Percentiles rank a stretch among this genome's conserved stretches.
These are phyloP conservation scores for Prunus kanzakura DNA, from an alignment of 306 rosid species.

Conservation along the genomic window DNA sequence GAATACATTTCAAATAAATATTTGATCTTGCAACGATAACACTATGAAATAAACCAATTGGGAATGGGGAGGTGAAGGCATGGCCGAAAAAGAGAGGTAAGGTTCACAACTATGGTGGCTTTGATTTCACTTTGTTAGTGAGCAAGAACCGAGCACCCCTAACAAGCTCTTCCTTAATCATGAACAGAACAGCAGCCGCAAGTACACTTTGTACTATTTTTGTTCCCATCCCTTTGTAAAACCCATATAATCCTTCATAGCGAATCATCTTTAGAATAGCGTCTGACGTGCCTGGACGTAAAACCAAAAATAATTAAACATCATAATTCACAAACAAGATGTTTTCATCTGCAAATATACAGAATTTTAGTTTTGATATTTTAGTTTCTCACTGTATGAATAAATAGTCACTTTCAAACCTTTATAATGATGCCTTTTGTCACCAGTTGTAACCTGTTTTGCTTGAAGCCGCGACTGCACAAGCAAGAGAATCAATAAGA, in stretches of 20 bases:
- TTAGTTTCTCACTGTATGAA: neutral
- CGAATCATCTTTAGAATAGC: slow-evolving; percentile 84
- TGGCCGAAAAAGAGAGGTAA: neutral
- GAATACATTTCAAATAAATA: slow-evolving; percentile 10
- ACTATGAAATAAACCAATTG: slow-evolving; percentile 1
- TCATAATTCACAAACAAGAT: neutral
- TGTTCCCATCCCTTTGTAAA: slow-evolving; percentile 94
- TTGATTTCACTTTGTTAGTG: slow-evolving; percentile 40
- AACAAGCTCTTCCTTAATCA: slow-evolving; percentile 93
- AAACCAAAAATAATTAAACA: neutral
- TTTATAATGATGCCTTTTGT: slow-evolving; percentile 73
- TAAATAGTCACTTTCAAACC: slow-evolving; percentile 38
- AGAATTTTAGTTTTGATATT: neutral
- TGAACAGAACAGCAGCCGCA: slow-evolving; percentile 95
- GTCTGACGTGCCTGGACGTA: slow-evolving; percentile 74
- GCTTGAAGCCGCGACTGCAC: slow-evolving; percentile 92
- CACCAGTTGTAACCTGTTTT: slow-evolving; percentile 62
- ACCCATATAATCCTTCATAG: slow-evolving; percentile 75
- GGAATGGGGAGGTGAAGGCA: neutral
- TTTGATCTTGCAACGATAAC: slow-evolving; percentile 14
- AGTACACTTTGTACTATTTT: slow-evolving; percentile 89
- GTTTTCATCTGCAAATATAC: neutral
- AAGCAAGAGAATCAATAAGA: neutral
- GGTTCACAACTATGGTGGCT: slow-evolving; percentile 36
- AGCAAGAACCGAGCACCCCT: slow-evolving; percentile 59